A percentile compares a stretch with the other conserved stretches of the same genome.
phyloP scores from a whole-genome alignment of 495 filamentous ascomycete species.

The Penicillium desertorum region DNA sequence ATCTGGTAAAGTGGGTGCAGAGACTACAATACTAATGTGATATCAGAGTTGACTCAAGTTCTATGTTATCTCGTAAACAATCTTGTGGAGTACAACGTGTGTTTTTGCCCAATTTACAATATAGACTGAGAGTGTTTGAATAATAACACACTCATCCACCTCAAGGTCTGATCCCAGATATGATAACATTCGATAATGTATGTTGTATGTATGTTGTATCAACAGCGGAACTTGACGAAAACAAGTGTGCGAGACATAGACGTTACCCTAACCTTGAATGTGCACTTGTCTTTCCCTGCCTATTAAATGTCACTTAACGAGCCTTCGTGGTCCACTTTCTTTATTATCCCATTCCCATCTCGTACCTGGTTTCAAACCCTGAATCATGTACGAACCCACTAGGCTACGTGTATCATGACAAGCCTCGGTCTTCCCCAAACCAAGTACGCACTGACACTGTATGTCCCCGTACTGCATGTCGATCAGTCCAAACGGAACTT shows the following conservation, averaged over 20 bases:
- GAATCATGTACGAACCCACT: background rate
- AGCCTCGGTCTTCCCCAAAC: background rate
- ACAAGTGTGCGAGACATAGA: background rate
- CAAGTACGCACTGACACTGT: background rate
- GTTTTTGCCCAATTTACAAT: background rate
- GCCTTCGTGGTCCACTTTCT: background rate
- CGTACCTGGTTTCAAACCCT: background rate
- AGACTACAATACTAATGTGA: conserved; percentile 8
- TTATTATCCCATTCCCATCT: background rate
- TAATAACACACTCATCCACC: background rate
- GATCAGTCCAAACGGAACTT: background rate
- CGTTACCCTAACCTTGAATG: background rate
- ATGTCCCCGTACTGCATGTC: background rate
- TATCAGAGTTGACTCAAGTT: conserved; percentile 10
- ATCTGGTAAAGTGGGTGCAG: background rate
- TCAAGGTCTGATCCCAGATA: conserved; percentile 9
- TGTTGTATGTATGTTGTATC: background rate
- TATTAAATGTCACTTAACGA: background rate
- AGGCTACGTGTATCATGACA: background rate
- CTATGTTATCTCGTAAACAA: conserved; percentile 14
- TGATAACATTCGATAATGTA: conserved; percentile 1
- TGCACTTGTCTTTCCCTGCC: background rate
- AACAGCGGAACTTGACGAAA: background rate
- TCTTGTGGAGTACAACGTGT: conserved; percentile 3
- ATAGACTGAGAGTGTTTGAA: conserved; percentile 3